These are phyloP conservation scores for Rhizopus microsporus DNA, from an alignment of 371 early-diverging fungal genomes.

Conservation along the genomic window DNA sequence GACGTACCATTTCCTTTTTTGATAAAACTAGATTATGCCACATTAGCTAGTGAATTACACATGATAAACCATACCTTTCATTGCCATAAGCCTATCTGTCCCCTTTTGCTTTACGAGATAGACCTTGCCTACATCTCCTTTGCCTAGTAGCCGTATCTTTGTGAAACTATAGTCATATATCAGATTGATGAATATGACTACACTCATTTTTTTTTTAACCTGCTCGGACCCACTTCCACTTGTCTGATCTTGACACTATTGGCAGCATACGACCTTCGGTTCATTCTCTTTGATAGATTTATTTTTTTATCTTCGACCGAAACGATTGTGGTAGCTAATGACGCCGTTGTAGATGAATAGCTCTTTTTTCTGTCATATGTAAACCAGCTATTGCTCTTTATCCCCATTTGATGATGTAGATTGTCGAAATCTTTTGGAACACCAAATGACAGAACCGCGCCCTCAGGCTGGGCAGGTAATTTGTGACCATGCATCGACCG, in stretches of 20 bases:
- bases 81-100: conserved; percentile 73
- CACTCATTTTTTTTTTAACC: conserved; percentile 26
- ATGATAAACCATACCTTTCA: conserved; percentile 92
- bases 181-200: background rate
- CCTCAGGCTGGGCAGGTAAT: background rate
- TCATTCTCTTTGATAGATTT: background rate
- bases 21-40: conserved; percentile 71
- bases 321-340: background rate
- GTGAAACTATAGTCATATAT: conserved; percentile 49
- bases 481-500: background rate
- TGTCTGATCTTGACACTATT: conserved; percentile 79
- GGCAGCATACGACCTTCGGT: conserved; percentile 73
- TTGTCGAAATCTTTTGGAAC: conserved; percentile 31
- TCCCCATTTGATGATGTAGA: conserved; percentile 19
- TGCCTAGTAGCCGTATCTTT: conserved; percentile 86
- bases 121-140: conserved; percentile 92
- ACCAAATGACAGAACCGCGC: background rate
- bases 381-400: conserved; percentile 31
- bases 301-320: background rate
- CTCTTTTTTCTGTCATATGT: conserved; percentile 8
- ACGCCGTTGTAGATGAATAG: background rate
- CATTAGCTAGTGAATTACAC: conserved; percentile 77
- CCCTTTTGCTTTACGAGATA: conserved; percentile 75
- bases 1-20: conserved; percentile 79
- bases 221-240: conserved; percentile 82